Percentiles rank a stretch among this genome's conserved stretches.
Conservation (phyloP, 2,329 filamentous ascomycete genomes). For the Monosporascus sp. region DNA sequence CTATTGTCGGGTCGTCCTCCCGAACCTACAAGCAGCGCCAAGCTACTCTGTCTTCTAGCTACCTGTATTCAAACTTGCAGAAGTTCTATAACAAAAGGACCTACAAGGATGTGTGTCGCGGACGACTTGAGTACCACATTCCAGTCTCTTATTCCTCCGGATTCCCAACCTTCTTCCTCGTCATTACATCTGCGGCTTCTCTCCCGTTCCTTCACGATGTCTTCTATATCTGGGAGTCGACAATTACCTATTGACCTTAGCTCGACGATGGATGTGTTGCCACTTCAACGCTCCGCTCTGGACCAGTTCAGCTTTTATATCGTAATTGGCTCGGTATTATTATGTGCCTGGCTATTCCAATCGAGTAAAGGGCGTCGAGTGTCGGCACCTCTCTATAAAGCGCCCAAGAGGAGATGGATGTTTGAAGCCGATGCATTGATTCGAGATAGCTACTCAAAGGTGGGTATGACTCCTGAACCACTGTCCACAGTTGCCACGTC, state of each 20-base stretch:
- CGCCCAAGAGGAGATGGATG: constrained; percentile 45
- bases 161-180: neutral
- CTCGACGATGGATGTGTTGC: neutral
- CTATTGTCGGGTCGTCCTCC: neutral
- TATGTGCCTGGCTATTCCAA: constrained; percentile 36
- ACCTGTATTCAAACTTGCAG: neutral
- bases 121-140: neutral
- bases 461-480: constrained; percentile 14
- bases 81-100: neutral
- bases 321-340: constrained; percentile 30
- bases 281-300: neutral
- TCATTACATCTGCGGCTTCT: neutral
- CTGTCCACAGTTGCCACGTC: neutral
- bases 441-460: constrained; percentile 45
- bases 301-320: constrained; percentile 36
- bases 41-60: neutral
- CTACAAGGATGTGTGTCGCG: neutral
- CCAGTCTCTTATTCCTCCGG: neutral
- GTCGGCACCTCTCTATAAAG: constrained; percentile 42
- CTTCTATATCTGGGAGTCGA: neutral
- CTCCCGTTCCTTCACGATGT: neutral
- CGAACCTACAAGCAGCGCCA: neutral
- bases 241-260: neutral
- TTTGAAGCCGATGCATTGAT: constrained; percentile 44
- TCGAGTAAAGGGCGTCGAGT: constrained; percentile 27